A percentile compares a stretch with the other conserved stretches of the same genome.
phyloP scores from a whole-genome alignment of 2,329 filamentous ascomycete genomes.

The Fusarium pilosicola region DNA sequence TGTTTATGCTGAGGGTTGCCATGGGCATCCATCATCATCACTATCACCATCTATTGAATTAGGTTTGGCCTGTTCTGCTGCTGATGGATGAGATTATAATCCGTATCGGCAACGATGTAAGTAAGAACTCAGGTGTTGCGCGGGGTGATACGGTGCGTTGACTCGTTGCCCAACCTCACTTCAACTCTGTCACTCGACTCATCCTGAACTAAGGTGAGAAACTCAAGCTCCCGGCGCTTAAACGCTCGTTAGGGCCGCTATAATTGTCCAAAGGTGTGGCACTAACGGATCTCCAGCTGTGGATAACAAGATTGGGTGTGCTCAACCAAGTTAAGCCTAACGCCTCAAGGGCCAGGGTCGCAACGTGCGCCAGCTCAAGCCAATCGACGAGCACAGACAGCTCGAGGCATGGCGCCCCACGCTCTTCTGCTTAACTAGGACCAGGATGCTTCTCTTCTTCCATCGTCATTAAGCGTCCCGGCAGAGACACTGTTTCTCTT shows the following conservation, averaged over 20 bases:
- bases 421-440: constrained; percentile 16
- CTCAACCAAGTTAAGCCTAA: constrained; percentile 26
- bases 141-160: neutral
- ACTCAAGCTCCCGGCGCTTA: constrained; percentile 46
- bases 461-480: constrained; percentile 30
- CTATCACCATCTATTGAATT: constrained; percentile 10
- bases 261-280: constrained; percentile 43
- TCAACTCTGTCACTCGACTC: constrained; percentile 2
- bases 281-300: constrained; percentile 23
- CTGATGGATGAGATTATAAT: constrained; percentile 19
- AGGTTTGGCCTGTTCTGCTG: neutral
- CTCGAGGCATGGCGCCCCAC: constrained; percentile 32
- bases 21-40: constrained; percentile 30
- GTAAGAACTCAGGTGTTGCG: neutral
- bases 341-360: constrained; percentile 29
- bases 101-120: neutral
- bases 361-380: constrained; percentile 31
- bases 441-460: constrained; percentile 10
- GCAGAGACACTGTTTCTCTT: constrained; percentile 17
- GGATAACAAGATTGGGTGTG: constrained; percentile 25
- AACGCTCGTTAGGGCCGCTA: constrained; percentile 41
- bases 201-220: constrained; percentile 16
- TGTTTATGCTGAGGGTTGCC: constrained; percentile 19
- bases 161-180: constrained; percentile 20
- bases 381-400: constrained; percentile 31